These are phyloP conservation scores for Coccomyxa sp. DNA, from an alignment of 139 green algal species.

Conservation along the genomic window DNA sequence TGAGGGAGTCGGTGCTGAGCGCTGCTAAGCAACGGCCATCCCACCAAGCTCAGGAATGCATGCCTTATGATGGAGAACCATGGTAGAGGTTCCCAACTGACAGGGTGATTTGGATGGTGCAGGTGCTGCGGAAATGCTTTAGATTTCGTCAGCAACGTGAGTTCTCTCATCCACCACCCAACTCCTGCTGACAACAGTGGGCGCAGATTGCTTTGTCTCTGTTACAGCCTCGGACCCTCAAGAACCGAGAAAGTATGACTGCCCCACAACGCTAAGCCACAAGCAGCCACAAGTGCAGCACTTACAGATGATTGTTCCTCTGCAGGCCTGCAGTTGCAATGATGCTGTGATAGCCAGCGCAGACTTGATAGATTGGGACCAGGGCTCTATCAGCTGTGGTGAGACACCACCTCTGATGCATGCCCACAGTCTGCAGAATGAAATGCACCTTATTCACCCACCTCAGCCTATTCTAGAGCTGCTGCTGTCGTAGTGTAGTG, in stretches of 20 bases:
- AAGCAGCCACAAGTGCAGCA: too few relatives aligned
- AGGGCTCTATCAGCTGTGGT: not conserved
- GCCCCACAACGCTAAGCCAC: too few relatives aligned
- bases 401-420: not conserved
- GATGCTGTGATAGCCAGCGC: not conserved
- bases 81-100: too few relatives aligned
- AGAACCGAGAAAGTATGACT: too few relatives aligned
- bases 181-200: too few relatives aligned
- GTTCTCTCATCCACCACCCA: not conserved
- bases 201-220: too few relatives aligned
- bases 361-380: not conserved
- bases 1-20: too few relatives aligned
- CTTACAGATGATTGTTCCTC: too few relatives aligned
- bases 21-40: too few relatives aligned
- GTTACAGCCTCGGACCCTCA: too few relatives aligned
- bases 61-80: too few relatives aligned
- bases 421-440: not conserved
- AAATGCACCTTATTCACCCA: not conserved
- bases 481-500: not conserved
- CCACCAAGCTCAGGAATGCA: too few relatives aligned
- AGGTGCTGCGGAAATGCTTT: not conserved
- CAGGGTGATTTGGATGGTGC: not conserved
- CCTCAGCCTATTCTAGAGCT: not conserved
- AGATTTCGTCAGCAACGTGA: not conserved
- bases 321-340: not conserved